A percentile compares a stretch with the other conserved stretches of the same genome.
Evolutionary conservation across 129 eudicot genomes (phyloP).

Genomic region (Solidago caesia): DNA sequence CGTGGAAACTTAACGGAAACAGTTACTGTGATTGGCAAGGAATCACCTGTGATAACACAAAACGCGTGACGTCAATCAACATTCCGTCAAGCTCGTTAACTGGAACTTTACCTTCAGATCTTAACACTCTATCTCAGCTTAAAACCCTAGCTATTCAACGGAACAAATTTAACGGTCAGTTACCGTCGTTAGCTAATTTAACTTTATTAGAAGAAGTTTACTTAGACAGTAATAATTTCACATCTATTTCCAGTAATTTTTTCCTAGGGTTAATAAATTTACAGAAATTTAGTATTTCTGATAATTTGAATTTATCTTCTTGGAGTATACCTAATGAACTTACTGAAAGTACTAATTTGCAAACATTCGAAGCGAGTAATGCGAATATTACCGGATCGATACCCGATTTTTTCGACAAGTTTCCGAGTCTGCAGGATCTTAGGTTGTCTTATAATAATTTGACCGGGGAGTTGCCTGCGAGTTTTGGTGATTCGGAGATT

Average conservation of each 20-base stretch:
- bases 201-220: neutral
- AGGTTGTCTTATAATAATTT: conserved; percentile 9
- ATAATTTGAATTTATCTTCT: conserved; percentile 3
- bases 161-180: neutral
- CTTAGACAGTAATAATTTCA: conserved; percentile 4
- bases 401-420: neutral
- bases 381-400: conserved; percentile 11
- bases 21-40: conserved; percentile 4
- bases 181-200: conserved; percentile 6
- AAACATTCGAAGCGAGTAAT: conserved; percentile 9
- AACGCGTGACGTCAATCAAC: neutral
- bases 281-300: conserved; percentile 8
- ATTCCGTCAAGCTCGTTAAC: neutral
- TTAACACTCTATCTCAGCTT: conserved; percentile 9
- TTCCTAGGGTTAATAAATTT: neutral
- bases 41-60: conserved; percentile 11
- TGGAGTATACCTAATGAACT: neutral
- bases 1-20: conserved; percentile 33
- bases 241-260: neutral
- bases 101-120: conserved; percentile 5
- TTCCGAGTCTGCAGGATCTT: neutral
- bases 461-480: neutral
- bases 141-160: conserved; percentile 1
- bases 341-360: neutral
- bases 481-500: neutral